A percentile compares a stretch with the other conserved stretches of the same genome.
Evolutionary conservation across 805 yeast species (phyloP).

Genomic region (Citeromyces matritensis): DNA sequence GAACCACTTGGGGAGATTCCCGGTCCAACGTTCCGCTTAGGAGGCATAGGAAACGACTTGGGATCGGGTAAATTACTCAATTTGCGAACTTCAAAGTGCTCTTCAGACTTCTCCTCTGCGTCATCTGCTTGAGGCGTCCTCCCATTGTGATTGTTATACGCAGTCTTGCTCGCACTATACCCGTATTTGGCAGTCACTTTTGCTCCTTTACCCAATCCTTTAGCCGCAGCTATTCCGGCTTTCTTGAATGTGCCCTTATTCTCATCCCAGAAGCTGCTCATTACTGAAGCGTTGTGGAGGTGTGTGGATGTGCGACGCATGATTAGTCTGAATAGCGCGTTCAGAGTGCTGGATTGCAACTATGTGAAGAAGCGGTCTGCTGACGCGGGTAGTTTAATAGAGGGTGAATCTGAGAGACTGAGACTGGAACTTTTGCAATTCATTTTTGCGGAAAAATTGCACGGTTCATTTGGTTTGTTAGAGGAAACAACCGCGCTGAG

Average conservation of each 20-base stretch:
- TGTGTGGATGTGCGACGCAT: background rate
- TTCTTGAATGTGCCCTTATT: conserved; percentile 35
- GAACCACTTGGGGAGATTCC: background rate
- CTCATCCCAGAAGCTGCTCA: conserved; percentile 30
- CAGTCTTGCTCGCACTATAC: conserved; percentile 24
- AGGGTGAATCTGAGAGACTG: no score
- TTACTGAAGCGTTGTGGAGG: conserved; percentile 1
- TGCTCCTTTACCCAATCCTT: conserved; percentile 36
- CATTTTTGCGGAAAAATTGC: no score
- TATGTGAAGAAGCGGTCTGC: no score
- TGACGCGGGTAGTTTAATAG: no score
- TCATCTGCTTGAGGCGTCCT: conserved; percentile 8
- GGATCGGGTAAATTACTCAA: conserved; percentile 12
- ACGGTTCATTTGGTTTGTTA: no score
- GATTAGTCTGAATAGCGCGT: no score
- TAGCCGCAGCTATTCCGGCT: conserved; percentile 30
- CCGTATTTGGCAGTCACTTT: conserved; percentile 31
- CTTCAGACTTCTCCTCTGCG: conserved; percentile 4
- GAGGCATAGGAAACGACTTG: conserved; percentile 22
- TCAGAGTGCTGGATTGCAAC: no score
- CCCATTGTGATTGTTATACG: conserved; percentile 25
- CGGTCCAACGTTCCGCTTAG: conserved; percentile 16
- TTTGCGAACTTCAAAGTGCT: conserved; percentile 5
- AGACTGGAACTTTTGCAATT: no score
- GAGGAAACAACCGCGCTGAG: no score